phyloP scores from a whole-genome alignment of 2,329 filamentous ascomycete genomes.

The Geosmithia morbida region DNA sequence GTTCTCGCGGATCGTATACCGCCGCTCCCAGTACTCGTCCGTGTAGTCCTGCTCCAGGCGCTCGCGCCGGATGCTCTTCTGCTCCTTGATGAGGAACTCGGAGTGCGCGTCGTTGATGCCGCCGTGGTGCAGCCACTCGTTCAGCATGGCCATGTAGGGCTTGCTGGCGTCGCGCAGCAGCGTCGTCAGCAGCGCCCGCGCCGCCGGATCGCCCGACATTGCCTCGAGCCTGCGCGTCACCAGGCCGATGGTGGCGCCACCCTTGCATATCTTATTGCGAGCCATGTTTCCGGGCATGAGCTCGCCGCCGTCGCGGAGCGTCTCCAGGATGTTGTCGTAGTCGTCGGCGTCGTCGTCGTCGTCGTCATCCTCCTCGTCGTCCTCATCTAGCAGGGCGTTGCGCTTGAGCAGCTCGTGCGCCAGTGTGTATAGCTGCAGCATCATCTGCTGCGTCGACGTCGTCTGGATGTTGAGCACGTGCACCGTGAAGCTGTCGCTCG shows the following conservation, averaged over 20 bases:
- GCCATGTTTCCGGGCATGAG: conserved; percentile 64
- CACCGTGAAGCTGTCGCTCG: conserved; percentile 76
- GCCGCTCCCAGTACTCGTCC: conserved; percentile 97
- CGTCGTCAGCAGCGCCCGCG: conserved; percentile 65
- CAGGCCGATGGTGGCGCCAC: conserved; percentile 83
- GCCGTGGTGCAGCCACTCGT: conserved; percentile 95
- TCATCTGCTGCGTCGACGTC: conserved; percentile 78
- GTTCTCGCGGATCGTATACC: conserved; percentile 85
- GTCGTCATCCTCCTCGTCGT: conserved; percentile 50
- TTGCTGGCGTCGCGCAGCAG: conserved; percentile 77
- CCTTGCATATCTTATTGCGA: conserved; percentile 87
- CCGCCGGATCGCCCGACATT: conserved; percentile 88
- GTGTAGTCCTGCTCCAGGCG: conserved; percentile 91
- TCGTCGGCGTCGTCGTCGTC: conserved; percentile 65
- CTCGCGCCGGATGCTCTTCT: conserved; percentile 87
- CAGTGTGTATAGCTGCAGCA: conserved; percentile 77
- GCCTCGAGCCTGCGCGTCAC: conserved; percentile 73
- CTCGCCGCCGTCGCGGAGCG: conserved; percentile 74
- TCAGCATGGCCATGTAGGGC: conserved; percentile 96
- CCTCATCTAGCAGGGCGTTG: conserved; percentile 76
- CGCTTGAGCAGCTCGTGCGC: conserved; percentile 77
- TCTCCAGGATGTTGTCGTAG: conserved; percentile 86
- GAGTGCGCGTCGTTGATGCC: conserved; percentile 87
- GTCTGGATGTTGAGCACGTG: conserved; percentile 89
- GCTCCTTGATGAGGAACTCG: conserved; percentile 90